Evolutionary conservation across 305 asterid genomes (phyloP), one percentile per base, ranked within the genome.

Genomic region (Galium porrigens): DNA sequence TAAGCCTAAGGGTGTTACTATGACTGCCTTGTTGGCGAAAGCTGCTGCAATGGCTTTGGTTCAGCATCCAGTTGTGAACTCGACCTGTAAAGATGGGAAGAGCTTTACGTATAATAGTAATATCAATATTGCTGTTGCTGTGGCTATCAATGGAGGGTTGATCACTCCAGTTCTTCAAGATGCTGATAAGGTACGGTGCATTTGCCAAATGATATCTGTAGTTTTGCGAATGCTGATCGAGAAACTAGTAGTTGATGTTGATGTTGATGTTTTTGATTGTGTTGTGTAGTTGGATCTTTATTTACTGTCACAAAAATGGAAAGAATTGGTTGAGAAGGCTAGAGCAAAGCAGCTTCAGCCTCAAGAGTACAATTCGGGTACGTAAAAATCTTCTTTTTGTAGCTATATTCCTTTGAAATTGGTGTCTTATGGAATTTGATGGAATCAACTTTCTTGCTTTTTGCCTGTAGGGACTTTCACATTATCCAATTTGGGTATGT

Each of bases 151-250:
- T 66, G 99, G 95, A 63, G 99, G 97, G 64, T 72, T 92, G 72
- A 92, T 89, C 77, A 92, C 97, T 18, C 96, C 97, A n/a, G 99
- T 92, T 69, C 96, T 92, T 72, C 96, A 92, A 69, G 92, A 92
- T 76, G 97, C 97, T 49, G 99, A 89, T 72, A 87, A 92, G 97
- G 97, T 89, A 70, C 58, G 55, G 18, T 48, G 4, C 9, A 17
- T 18, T 37, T 42, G 32, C 22, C n/a, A 34, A 34, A 4, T 27
- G 61, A 39, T 64, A 11, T 65, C 52, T 9, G 14, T 51, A 6
- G 4, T 17, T 4, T 30, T 3, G 17, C 3, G 51, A 65, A 33
- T 20, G 27, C 22, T 34, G 44, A 55, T 63, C 15, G 18, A 41
- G 29, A 63, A 55, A 39, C 56, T 60, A 25, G 32, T 36, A 1